A percentile compares a stretch with the other conserved stretches of the same genome.
Conservation (phyloP, 2,329 filamentous ascomycete genomes). For the Aspergillus caelatus region DNA sequence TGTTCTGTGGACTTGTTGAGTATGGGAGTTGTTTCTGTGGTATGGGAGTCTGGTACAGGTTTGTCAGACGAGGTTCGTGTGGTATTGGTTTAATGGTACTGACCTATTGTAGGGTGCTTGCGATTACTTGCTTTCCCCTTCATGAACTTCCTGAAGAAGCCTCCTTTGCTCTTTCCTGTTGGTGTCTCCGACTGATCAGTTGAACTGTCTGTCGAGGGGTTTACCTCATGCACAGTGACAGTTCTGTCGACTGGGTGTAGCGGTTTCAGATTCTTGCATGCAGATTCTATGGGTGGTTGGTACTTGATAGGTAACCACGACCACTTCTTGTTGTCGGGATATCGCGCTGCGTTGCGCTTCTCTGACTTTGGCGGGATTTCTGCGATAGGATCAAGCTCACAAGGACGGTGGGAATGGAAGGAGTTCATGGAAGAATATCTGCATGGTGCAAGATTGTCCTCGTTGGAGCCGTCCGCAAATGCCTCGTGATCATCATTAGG, state of each 20-base stretch:
- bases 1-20: constrained; percentile 20
- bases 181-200: constrained; percentile 13
- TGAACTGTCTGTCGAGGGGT: constrained; percentile 17
- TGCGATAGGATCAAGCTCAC: constrained; percentile 46
- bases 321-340: constrained; percentile 46
- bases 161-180: constrained; percentile 39
- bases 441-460: neutral
- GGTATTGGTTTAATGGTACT: constrained; percentile 19
- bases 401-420: constrained; percentile 29
- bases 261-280: constrained; percentile 24
- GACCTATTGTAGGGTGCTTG: constrained; percentile 39
- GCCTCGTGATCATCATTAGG: constrained; percentile 6
- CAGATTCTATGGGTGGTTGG: constrained; percentile 29
- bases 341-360: constrained; percentile 25
- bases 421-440: constrained; percentile 26
- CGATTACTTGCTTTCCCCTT: constrained; percentile 50
- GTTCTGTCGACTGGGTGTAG: constrained; percentile 30
- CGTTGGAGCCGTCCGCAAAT: constrained; percentile 23
- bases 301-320: constrained; percentile 48
- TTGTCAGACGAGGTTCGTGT: neutral
- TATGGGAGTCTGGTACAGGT: constrained; percentile 11
- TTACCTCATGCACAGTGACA: constrained; percentile 29
- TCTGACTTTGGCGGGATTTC: constrained; percentile 42
- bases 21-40: constrained; percentile 7
- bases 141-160: constrained; percentile 57